Base-by-base conservation (phyloP, 1,284 basidiomycete species). In the Sanguinoderma infundibulare region DNA sequence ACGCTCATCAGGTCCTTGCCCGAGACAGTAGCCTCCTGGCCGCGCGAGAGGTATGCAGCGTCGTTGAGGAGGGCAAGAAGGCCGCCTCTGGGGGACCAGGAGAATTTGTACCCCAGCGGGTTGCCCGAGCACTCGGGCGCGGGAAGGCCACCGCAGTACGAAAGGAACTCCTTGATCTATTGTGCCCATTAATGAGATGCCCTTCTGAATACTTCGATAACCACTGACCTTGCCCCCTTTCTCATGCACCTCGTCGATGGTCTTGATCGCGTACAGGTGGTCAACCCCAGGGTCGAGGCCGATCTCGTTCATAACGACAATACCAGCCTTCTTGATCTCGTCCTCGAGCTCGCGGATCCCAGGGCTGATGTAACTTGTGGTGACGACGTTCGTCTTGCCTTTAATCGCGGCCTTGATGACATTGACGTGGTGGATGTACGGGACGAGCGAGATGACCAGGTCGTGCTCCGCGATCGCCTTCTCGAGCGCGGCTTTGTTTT, bases 51-150 rank as follows among this genome's bases (percentile, higher is more conserved):
- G 78, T 89, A 95, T n/a, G 92, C 89, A 49, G 95, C 98, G 51
- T 87, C 85, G 84, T 98, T 99, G 70, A 97, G 87, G 60, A 98
- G 86, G 6, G 97, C 97, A 69, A 98, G 90, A 55, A 99, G 89
- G 51, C 98, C 96, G 62, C 97, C 98, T 51, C 95, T 92, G 32
- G 96, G 95, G 2, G 96, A 98, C 98, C 98, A 99, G 38, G 95
- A 98, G 83, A 99, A 98, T 79, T 98, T 98, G 89, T 98, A 99
- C 32, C 98, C 97, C 63, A 99, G 90, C 8, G 98, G 96, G 82
- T 98, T 99, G 73, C 90, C 89, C 15, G 95, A 89, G 69, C 91
- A 89, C 71, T 95, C 88, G 17, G 96, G 95, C 2, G 96, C 94
- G 59, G 96, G 95, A 42, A 98, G 89, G 62, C 97, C 98, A 76